phyloP scores from a whole-genome alignment of 495 filamentous ascomycete genomes.

The Daldinia bambusicola region DNA sequence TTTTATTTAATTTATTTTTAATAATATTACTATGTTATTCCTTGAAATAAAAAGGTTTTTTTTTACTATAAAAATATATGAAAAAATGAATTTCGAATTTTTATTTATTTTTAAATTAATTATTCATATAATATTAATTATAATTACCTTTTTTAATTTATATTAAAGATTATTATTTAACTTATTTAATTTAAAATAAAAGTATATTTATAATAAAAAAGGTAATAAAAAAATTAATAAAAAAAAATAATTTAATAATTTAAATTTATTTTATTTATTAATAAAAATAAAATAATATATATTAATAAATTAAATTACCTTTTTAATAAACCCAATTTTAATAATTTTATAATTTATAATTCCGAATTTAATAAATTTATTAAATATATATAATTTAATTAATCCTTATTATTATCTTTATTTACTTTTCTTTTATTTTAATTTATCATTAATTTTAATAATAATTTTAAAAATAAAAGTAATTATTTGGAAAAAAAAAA shows the following conservation, averaged over 20 bases:
- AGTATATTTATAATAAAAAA: neutral
- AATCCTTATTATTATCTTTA: neutral
- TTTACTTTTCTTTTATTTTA: constrained; percentile 6
- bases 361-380: neutral
- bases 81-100: neutral
- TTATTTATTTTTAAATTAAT: neutral
- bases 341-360: neutral
- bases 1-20: constrained; percentile 3
- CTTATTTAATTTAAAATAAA: neutral
- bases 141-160: constrained; percentile 1
- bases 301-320: neutral
- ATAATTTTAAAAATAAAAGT: constrained; percentile 1
- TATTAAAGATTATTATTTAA: neutral
- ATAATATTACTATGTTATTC: neutral
- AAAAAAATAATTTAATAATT: neutral
- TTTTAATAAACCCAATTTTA: neutral
- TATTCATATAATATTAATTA: neutral
- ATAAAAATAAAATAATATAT: neutral
- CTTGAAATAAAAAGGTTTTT: neutral
- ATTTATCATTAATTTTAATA: neutral
- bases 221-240: neutral
- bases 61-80: neutral
- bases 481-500: neutral
- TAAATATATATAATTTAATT: neutral
- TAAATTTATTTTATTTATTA: neutral